These are phyloP conservation scores for Neophaeococcomyces mojaviensis DNA, from an alignment of 2,329 filamentous ascomycete species.

Conservation along the genomic window DNA sequence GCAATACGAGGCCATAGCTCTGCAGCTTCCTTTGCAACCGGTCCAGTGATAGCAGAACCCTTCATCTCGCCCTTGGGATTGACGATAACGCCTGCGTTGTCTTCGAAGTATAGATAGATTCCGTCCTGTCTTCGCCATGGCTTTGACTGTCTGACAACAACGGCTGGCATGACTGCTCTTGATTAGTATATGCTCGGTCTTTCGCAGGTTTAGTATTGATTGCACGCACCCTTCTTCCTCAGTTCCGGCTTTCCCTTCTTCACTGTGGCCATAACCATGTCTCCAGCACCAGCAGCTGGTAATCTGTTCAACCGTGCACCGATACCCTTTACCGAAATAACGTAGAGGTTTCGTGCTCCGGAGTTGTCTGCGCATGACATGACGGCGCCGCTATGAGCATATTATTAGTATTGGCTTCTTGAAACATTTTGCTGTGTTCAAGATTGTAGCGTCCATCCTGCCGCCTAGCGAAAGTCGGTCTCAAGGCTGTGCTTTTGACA, in stretches of 20 bases:
- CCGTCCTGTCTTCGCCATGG: constrained; percentile 98
- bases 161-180: constrained; percentile 78
- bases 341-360: constrained; percentile 97
- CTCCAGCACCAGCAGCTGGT: constrained; percentile 92
- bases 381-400: constrained; percentile 71
- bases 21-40: constrained; percentile 98
- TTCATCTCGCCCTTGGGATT: constrained; percentile 99
- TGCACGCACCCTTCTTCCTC: constrained; percentile 69
- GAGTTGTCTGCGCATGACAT: constrained; percentile 99
- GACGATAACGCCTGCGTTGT: constrained; percentile 99
- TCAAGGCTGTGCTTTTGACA: too few species aligned
- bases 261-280: constrained; percentile 99
- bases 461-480: too few species aligned
- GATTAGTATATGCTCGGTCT: not conserved
- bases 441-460: not conserved
- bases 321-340: constrained; percentile 99
- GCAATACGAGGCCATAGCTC: constrained; percentile 99
- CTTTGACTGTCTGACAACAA: constrained; percentile 98
- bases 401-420: not conserved
- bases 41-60: constrained; percentile 97
- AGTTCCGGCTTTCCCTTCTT: constrained; percentile 99
- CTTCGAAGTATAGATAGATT: constrained; percentile 99
- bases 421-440: not conserved
- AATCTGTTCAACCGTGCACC: constrained; percentile 96
- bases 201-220: not conserved